phyloP scores from a whole-genome alignment of 2,329 filamentous ascomycete species.

The Colletotrichum sp. region DNA sequence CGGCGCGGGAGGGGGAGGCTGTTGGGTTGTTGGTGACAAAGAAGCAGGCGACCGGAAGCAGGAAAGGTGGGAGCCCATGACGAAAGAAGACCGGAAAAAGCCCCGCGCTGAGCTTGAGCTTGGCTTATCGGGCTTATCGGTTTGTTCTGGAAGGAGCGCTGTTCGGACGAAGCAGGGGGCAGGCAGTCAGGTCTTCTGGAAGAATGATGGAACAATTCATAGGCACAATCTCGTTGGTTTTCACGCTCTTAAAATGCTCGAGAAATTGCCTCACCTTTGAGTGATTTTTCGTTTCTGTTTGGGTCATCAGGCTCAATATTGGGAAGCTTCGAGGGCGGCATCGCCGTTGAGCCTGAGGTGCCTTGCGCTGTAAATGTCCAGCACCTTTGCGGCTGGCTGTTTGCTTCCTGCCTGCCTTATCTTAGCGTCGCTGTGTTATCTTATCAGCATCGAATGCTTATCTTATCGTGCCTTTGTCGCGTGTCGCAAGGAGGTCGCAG shows the following conservation, averaged over 20 bases:
- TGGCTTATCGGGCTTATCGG: background rate
- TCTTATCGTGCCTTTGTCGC: slow-evolving; percentile 7
- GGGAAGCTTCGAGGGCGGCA: background rate
- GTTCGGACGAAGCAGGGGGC: background rate
- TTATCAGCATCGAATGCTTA: background rate
- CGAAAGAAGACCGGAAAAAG: background rate
- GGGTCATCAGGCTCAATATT: background rate
- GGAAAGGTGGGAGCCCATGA: slow-evolving; percentile 6
- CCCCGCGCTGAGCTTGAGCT: slow-evolving; percentile 9
- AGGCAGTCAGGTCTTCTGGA: background rate
- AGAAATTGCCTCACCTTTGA: background rate
- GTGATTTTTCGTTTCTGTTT: background rate
- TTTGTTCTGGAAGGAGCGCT: background rate
- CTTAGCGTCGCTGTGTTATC: background rate
- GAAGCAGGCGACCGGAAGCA: background rate
- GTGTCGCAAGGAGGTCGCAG: background rate
- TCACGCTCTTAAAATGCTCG: background rate
- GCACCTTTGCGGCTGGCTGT: background rate
- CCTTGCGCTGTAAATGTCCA: background rate
- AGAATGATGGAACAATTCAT: background rate
- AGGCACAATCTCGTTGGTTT: background rate
- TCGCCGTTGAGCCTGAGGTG: background rate
- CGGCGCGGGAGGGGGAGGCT: background rate
- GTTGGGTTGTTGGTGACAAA: background rate
- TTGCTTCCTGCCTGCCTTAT: background rate